Percentiles rank a stretch among this genome's conserved stretches.
Evolutionary conservation across 164 flowering plant genomes (phyloP).

Genomic region (Berberis vulgaris): DNA sequence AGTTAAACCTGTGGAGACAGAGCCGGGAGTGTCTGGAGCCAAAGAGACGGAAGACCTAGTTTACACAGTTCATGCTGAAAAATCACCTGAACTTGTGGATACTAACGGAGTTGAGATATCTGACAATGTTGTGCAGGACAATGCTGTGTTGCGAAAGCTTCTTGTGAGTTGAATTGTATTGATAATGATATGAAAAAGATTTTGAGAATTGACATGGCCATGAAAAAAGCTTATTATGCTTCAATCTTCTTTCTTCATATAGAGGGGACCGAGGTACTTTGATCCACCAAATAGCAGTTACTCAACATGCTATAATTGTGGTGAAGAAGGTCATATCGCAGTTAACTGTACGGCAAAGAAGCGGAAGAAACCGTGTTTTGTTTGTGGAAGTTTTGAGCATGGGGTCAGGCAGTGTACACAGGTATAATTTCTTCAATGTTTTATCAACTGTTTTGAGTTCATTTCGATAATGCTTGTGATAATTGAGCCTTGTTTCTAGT

Average conservation of each 20-base stretch:
- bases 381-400: constrained; percentile 89
- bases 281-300: constrained; percentile 42
- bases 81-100: constrained; percentile 8
- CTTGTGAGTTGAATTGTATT: constrained; percentile 40
- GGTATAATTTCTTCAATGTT: constrained; percentile 28
- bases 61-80: constrained; percentile 14
- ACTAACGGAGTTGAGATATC: constrained; percentile 22
- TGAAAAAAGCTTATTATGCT: constrained; percentile 1
- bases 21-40: not conserved
- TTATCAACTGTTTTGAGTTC: not conserved
- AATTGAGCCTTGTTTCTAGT: too few relatives aligned
- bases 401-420: constrained; percentile 54
- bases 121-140: constrained; percentile 19
- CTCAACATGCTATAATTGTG: constrained; percentile 51
- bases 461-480: too few relatives aligned
- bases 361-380: constrained; percentile 72
- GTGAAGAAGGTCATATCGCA: constrained; percentile 50
- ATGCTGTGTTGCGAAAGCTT: constrained; percentile 39
- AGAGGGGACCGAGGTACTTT: constrained; percentile 73
- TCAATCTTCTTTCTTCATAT: constrained; percentile 5
- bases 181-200: not conserved
- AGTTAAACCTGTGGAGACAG: constrained; percentile 4
- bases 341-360: constrained; percentile 35
- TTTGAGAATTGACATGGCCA: not conserved
- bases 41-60: not conserved